Evolutionary conservation across 495 filamentous ascomycete species (phyloP), one percentile per base, ranked within the genome.

Genomic region (Podospora bellae-mahoneyi): DNA sequence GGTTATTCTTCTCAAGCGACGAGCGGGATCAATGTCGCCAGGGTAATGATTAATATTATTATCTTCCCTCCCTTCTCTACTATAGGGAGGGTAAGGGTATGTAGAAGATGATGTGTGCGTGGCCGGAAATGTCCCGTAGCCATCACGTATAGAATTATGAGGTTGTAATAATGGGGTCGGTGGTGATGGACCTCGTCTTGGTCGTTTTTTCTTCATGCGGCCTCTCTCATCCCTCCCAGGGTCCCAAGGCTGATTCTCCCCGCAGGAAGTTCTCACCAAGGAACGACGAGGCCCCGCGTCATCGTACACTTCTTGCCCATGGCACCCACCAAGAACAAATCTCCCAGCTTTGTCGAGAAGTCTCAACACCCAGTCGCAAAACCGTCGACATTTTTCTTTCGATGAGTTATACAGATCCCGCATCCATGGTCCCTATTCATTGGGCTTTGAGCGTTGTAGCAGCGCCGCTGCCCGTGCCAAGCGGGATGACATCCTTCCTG

Each of bases 381-480:
- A 20, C 32, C 20, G 32, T 44, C 26, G 16, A 16, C 23, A 32
- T 16, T 28, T 16, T 27, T 30, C 59, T n/a, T 20, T 32, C 2
- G 39, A 63, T 30, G 23, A 32, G 4, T 58, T 27, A 18, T 34
- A 67, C n/a, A 67, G 39, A 5, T 18, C 16, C 53, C 57, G 48
- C 19, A 60, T 15, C 32, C 53, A 27, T 18, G 59, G 18, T 39
- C 62, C 64, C 70, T 74, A 72, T 62, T 65, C 66, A 68, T 66
- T 66, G 19, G 66, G 68, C 34, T 62, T 57, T 70, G 66, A 62
- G 19, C 72, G 65, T n/a, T 73, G 70, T 4, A 76, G 66, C 26
- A 76, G 55, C 5, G 66, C 68, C 56, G 72, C 68, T 4, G 74
- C 74, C 39, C 74, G 67, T 56, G 68, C 70, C 16, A 76, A 66